Evolutionary conservation across 495 filamentous ascomycete genomes (phyloP), one percentile per base, ranked within the genome.

Genomic region (Parachaetomium inaequale): DNA sequence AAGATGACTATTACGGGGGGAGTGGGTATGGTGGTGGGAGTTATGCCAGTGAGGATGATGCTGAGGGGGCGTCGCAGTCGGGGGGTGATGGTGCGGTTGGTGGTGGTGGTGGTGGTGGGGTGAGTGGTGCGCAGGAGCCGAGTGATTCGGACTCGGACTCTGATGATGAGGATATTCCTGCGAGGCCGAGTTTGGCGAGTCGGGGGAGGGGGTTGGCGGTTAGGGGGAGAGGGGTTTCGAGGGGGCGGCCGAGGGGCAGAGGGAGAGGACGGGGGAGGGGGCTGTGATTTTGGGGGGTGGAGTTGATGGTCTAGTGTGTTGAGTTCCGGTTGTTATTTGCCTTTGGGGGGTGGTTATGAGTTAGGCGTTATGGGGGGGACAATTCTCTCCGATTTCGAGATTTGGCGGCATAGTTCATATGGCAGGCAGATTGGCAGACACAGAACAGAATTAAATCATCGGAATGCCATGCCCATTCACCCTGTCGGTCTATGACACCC

Each of bases 161-260:
- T n/a, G 68, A 68, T 29, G 69, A 67, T n/a, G 62, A 72, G 15
- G 72, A 75, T 55, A 74, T 73, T 12, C 70, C 70, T 19, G 71
- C 66, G n/a, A 62, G 57, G 63, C 46, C 42, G 6, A 40, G 57
- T 3, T 11, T 57, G 26, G 54, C 58, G 15, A 23, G 42, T 54
- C 4, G 38, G 55, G 21, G 54, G 58, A 8, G 52, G 38, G 46
- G 32, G 0, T 12, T 17, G 17, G 36, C 26, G 50, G 23, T 40
- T 28, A 23, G 47, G 7, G 26, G 49, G 38, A 64, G 29, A 25
- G 38, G 31, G 38, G 55, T 11, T 47, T 43, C 40, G 2, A 55
- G 58, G 43, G 65, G 63, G 17, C 23, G 54, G 2, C 50, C 32
- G 5, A 59, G 58, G 26, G 58, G 58, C 7, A 29, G 66, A 6